These are phyloP conservation scores for Daldinia childiae DNA, from an alignment of 495 filamentous ascomycete species.

Conservation along the genomic window DNA sequence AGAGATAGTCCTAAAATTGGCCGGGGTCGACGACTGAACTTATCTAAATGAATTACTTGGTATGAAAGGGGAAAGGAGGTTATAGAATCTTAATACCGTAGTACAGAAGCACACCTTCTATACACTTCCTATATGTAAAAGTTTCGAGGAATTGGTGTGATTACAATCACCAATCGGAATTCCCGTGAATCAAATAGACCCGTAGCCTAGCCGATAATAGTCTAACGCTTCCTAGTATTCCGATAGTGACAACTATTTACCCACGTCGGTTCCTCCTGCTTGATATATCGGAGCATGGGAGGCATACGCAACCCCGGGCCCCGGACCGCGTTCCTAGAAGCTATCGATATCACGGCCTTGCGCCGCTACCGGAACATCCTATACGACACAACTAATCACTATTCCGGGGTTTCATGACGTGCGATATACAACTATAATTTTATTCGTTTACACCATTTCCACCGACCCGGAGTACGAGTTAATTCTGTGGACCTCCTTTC, in stretches of 20 bases:
- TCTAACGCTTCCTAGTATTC: conserved; percentile 4
- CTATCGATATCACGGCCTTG: not conserved
- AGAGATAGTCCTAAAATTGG: not conserved
- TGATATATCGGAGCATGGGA: not conserved
- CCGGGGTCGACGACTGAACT: not conserved
- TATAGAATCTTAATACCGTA: not conserved
- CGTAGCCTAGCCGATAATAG: not conserved
- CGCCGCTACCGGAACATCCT: conserved; percentile 26
- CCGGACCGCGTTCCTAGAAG: not conserved
- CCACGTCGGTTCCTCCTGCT: not conserved
- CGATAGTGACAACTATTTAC: not conserved
- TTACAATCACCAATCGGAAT: not conserved
- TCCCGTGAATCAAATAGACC: not conserved
- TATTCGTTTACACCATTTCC: conserved; percentile 10
- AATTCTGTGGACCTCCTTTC: conserved; percentile 25
- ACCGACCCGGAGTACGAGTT: conserved; percentile 9
- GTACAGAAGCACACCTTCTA: not conserved
- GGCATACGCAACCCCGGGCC: not conserved
- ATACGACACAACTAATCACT: not conserved
- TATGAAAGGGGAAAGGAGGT: not conserved
- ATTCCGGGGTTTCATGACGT: conserved; percentile 8
- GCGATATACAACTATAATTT: conserved; percentile 9
- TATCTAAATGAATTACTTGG: not conserved
- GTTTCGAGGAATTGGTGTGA: not conserved
- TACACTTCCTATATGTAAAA: not conserved